Evolutionary conservation across 495 filamentous ascomycete species (phyloP).

Genomic region (Annulohypoxylon moriforme): DNA sequence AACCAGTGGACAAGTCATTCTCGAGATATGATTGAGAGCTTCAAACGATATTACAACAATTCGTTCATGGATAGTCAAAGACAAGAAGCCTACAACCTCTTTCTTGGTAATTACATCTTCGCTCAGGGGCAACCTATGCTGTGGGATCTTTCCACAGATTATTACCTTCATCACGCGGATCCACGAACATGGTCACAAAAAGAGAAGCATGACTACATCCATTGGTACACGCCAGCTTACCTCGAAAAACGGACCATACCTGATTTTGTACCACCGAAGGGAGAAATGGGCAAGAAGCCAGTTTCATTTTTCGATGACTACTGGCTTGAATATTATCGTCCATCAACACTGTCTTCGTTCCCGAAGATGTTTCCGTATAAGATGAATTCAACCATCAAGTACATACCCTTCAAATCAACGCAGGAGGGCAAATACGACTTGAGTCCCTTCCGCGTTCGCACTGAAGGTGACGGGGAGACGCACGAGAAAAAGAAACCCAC

Average conservation of each 20-base stretch:
- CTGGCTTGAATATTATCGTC: conserved; percentile 98
- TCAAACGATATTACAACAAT: conserved; percentile 99
- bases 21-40: conserved; percentile 98
- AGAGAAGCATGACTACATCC: conserved; percentile 73
- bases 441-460: conserved; percentile 84
- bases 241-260: conserved; percentile 71
- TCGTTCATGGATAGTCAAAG: conserved; percentile 96
- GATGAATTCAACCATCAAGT: conserved; percentile 86
- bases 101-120: conserved; percentile 96
- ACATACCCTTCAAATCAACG: conserved; percentile 77
- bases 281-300: conserved; percentile 61
- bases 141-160: conserved; percentile 95
- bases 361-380: conserved; percentile 89
- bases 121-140: conserved; percentile 93
- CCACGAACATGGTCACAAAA: conserved; percentile 77
- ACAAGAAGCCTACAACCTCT: conserved; percentile 98
- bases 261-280: conserved; percentile 56
- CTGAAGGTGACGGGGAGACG: conserved; percentile 57
- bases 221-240: conserved; percentile 86
- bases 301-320: conserved; percentile 88
- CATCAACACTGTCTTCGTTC: conserved; percentile 84
- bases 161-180: conserved; percentile 93
- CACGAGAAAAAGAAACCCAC: conserved; percentile 60
- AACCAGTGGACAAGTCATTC: conserved; percentile 99
- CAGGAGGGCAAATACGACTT: conserved; percentile 80